Base-by-base conservation (phyloP, 2,329 filamentous ascomycete species). In the Colletotrichum tropicale region DNA sequence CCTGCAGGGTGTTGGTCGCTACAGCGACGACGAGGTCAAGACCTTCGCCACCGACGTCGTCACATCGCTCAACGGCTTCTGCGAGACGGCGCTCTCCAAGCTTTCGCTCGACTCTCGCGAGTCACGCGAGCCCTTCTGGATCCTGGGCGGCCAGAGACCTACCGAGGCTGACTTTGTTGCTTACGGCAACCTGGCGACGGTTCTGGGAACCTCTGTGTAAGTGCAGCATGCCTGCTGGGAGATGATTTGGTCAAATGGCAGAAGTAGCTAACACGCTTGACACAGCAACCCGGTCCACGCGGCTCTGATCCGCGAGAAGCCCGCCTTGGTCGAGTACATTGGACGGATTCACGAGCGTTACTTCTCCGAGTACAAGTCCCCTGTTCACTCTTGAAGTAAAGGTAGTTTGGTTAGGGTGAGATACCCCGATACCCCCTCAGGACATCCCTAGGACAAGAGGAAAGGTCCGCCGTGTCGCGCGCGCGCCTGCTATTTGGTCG, bases 101-200 rank as follows among this genome's bases (percentile, higher is more conserved):
- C 64, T 69, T 28, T 64, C 32, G 4, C 58, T 71, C 21, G 66
- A 70, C 34, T 66, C 71, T 34, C 55, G 62, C 61, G 66, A 70
- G 48, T 61, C 71, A 13, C 60, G 62, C 60, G 66, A 73, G 70
- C 78, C 77, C 8, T 80, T 80, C 74, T 80, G 79, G 79, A 78
- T 80, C 32, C 66, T 80, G 28, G 79, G 79, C 30, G 78, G 78
- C 0, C 73, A 78, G 76, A 68, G 70, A 30, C 77, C 79, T 12
- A 76, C 77, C 26, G 79, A 80, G 74, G 78, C 78, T 26, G 79
- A 79, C 68, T 80, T 77, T 62, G 28, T 71, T 26, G 72, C 75
- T 21, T 77, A 48, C 26, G 75, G 72, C 26, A 76, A 69, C 65
- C 72, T 77, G 13, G 75, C 75, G 13, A 77, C 73, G 12, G 36